phyloP scores from a whole-genome alignment of 176 grass and related monocot genomes.

The Zea mays region DNA sequence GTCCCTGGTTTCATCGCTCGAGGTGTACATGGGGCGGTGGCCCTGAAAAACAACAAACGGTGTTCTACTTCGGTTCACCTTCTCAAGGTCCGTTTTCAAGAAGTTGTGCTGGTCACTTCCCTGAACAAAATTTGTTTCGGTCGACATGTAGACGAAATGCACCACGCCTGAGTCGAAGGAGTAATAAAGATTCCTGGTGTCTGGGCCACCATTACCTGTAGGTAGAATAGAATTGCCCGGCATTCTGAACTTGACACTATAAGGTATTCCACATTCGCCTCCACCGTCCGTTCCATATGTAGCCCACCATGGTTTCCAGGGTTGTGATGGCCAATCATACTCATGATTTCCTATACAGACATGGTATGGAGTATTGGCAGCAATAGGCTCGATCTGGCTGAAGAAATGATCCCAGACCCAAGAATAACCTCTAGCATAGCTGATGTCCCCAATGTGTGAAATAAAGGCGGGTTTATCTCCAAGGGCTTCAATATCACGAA shows the following conservation, averaged over 20 bases:
- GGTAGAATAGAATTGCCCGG: constrained; percentile 76
- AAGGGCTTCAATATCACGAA: constrained; percentile 77
- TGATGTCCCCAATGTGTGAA: constrained; percentile 97
- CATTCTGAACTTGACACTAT: constrained; percentile 94
- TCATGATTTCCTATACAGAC: constrained; percentile 98
- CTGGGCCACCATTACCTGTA: constrained; percentile 71
- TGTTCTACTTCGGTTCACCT: constrained; percentile 76
- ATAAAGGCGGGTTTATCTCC: constrained; percentile 78
- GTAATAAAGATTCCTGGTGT: constrained; percentile 86
- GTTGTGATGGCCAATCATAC: constrained; percentile 93
- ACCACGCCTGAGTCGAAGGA: constrained; percentile 86
- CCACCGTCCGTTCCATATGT: constrained; percentile 80
- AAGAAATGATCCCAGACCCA: constrained; percentile 99
- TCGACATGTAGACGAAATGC: constrained; percentile 91
- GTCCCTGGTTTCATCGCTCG: constrained; percentile 74
- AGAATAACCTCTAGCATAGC: constrained; percentile 81
- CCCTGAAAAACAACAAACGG: constrained; percentile 90
- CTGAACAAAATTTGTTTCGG: constrained; percentile 79
- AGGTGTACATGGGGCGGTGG: constrained; percentile 93
- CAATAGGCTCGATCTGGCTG: constrained; percentile 86
- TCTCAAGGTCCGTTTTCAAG: constrained; percentile 77
- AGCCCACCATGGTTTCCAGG: constrained; percentile 84
- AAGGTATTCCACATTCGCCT: constrained; percentile 93
- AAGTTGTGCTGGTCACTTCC: constrained; percentile 85
- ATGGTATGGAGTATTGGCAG: constrained; percentile 76